Conservation (phyloP, 306 rosid genomes). For the Quillaja saponaria region DNA sequence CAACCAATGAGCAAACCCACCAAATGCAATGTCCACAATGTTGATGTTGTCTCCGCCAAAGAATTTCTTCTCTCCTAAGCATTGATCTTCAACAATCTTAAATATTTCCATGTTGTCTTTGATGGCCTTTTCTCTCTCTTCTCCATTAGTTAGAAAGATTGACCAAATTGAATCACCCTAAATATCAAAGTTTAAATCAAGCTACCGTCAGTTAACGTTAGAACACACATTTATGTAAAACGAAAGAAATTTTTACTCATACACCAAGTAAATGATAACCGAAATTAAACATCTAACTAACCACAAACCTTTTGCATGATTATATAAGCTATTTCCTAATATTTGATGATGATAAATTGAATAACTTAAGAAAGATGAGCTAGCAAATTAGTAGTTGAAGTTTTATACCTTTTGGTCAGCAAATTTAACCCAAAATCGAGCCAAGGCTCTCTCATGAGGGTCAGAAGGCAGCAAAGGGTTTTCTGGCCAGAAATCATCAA, state of each 20-base stretch:
- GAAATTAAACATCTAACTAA: too few species aligned
- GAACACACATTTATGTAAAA: too few species aligned
- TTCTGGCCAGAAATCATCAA: conserved; percentile 43
- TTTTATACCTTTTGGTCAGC: background rate
- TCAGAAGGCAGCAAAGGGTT: conserved; percentile 36
- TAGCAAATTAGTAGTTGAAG: too few species aligned
- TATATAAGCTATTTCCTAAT: too few species aligned
- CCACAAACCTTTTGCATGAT: too few species aligned
- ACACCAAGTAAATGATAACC: too few species aligned
- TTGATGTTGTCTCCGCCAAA: conserved; percentile 36
- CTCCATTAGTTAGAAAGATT: background rate
- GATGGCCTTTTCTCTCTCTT: conserved; percentile 22
- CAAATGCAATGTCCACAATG: conserved; percentile 40
- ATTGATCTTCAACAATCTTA: conserved; percentile 24
- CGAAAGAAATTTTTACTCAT: too few species aligned
- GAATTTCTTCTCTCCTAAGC: conserved; percentile 24
- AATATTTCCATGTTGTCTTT: conserved; percentile 20
- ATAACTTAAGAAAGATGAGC: too few species aligned
- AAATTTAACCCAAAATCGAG: conserved; percentile 41
- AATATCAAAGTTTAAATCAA: too few species aligned
- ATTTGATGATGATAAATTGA: too few species aligned
- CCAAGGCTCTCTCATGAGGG: conserved; percentile 33
- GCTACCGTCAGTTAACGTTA: too few species aligned
- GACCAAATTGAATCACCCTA: background rate
- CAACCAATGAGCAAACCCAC: conserved; percentile 10